phyloP scores from a whole-genome alignment of 1,284 basidiomycete genomes.

The Phylloporus sp. region DNA sequence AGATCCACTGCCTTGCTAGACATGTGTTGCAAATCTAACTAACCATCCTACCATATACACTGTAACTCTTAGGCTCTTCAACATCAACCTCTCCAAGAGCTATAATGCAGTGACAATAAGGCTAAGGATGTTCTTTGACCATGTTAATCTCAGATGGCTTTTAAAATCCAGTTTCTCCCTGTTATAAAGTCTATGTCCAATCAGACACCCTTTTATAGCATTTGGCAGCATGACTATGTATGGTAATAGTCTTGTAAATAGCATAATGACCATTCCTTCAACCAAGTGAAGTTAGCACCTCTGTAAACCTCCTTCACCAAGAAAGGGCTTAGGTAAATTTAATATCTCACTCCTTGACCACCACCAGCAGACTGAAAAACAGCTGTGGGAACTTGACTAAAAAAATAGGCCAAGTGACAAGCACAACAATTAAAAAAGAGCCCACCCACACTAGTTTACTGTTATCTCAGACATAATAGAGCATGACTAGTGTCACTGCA shows the following conservation, averaged over 20 bases:
- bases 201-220: constrained; percentile 4
- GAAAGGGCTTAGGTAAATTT: constrained; percentile 1
- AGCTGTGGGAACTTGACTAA: not conserved
- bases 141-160: constrained; percentile 6
- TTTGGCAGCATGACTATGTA: not conserved
- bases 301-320: constrained; percentile 9
- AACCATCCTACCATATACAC: constrained; percentile 2
- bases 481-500: not conserved
- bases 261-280: not conserved
- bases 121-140: constrained; percentile 1
- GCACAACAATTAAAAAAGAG: not conserved
- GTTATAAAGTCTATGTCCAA: constrained; percentile 3
- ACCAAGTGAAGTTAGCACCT: not conserved
- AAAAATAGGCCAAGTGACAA: not conserved
- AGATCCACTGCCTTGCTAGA: constrained; percentile 4
- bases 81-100: not conserved
- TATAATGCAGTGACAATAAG: not conserved
- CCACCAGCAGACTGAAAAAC: not conserved
- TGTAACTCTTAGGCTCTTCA: not conserved
- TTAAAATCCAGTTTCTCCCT: constrained; percentile 6
- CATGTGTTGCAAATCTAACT: not conserved
- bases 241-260: too few relatives aligned
- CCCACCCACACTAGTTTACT: constrained; percentile 1
- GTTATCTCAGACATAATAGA: not conserved
- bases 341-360: not conserved